A percentile compares a stretch with the other conserved stretches of the same genome.
Conservation (phyloP, 1,284 basidiomycete species). For the Cystobasidium sp. region DNA sequence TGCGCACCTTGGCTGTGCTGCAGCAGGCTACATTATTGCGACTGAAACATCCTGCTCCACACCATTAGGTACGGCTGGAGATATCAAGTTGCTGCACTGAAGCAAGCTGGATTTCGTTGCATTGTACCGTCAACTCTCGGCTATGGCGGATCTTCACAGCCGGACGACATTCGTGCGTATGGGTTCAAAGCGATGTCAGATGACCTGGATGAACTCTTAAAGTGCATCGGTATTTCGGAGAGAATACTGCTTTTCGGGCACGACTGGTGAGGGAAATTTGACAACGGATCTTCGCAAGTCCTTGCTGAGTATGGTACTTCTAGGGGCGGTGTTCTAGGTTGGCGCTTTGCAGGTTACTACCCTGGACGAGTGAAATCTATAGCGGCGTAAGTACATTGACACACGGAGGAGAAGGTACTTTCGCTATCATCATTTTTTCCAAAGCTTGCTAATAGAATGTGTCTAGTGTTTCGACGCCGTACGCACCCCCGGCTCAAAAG, state of each 20-base stretch:
- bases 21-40: not conserved
- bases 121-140: slow-evolving; percentile 49
- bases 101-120: slow-evolving; percentile 47
- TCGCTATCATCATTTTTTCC: not conserved
- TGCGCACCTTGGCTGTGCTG: not conserved
- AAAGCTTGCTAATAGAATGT: not conserved
- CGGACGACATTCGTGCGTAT: slow-evolving; percentile 45
- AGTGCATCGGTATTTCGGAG: slow-evolving; percentile 33
- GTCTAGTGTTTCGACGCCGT: slow-evolving; percentile 50
- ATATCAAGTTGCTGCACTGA: slow-evolving; percentile 48
- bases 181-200: slow-evolving; percentile 46
- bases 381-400: slow-evolving; percentile 32
- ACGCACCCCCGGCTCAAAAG: slow-evolving; percentile 43
- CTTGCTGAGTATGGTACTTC: not conserved
- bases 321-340: slow-evolving; percentile 52
- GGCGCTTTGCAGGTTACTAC: slow-evolving; percentile 51
- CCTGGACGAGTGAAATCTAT: slow-evolving; percentile 46
- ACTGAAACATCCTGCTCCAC: not conserved
- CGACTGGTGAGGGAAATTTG: slow-evolving; percentile 47
- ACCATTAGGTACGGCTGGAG: slow-evolving; percentile 31
- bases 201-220: slow-evolving; percentile 48
- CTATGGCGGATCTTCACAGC: slow-evolving; percentile 45
- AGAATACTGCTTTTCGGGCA: slow-evolving; percentile 50
- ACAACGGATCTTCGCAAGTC: not conserved
- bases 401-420: not conserved